Base-by-base conservation (phyloP, 2,329 filamentous ascomycete species). In the Talaromyces piceae region DNA sequence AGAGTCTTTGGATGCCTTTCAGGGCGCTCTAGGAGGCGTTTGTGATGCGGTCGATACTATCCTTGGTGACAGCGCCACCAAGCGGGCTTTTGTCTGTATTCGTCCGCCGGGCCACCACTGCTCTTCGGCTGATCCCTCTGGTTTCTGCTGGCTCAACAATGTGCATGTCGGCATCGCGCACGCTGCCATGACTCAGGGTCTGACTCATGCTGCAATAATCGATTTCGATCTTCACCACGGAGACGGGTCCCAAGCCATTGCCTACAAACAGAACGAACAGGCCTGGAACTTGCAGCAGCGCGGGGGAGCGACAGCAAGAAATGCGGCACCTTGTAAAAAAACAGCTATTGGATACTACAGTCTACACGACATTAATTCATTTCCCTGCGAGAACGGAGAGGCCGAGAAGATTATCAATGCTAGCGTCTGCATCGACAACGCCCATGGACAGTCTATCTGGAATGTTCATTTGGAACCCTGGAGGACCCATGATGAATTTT, bases 111-210 rank as follows among this genome's bases (percentile, higher is more conserved):
- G 93, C 1, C 93, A 98, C 65, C 93, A 98, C 65, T 98, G 93
- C 70, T 95, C 91, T 2, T 82, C 88, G 3, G 82, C 86, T 46
- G 85, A 86, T 60, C 93, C 93, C 0, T 96, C 91, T 2, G 93
- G 93, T 0, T 98, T 98, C 65, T 98, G 93, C 72, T 98, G 93
- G 91, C 73, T 98, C 47, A 98, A 98, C 68, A 98, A 98, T 64
- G 90, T 98, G 0, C 91, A 97, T 64, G 88, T 98, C 20, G 93
- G 91, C 0, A 95, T 98, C 57, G 87, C 94, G 67, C 88, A 98
- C 67, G 91, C 85, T 9, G 84, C 88, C 18, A 81, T 91, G 56
- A 80, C 79, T 33, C 87, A 98, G 63, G 90, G 87, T 0, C 73
- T 97, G 25, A 97, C 91, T 0, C 93, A 98, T 67, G 91, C 91